phyloP scores from a whole-genome alignment of 2,329 filamentous ascomycete species.

The Penicillium sp. region DNA sequence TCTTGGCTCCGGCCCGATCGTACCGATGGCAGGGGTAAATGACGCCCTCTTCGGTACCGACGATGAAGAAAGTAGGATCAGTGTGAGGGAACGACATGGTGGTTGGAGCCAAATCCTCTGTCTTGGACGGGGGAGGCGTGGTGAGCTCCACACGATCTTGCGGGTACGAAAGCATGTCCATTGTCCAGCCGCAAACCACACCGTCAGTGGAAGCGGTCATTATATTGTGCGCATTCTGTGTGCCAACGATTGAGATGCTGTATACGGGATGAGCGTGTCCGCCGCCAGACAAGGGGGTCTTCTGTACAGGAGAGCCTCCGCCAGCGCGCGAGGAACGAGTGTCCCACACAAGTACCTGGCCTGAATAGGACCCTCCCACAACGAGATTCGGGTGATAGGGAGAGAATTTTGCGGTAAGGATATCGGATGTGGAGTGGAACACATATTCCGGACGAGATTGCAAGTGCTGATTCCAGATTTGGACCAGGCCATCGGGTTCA shows the following conservation, averaged over 20 bases:
- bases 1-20: constrained; percentile 94
- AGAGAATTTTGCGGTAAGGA: constrained; percentile 95
- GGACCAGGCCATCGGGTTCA: constrained; percentile 87
- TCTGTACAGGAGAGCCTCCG: constrained; percentile 74
- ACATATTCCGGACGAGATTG: constrained; percentile 93
- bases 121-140: constrained; percentile 80
- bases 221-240: constrained; percentile 98
- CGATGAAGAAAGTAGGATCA: constrained; percentile 95
- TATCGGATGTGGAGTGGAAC: constrained; percentile 93
- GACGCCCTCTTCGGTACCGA: constrained; percentile 92
- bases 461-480: constrained; percentile 96
- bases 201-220: constrained; percentile 96
- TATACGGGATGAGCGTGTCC: constrained; percentile 97
- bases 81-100: constrained; percentile 92
- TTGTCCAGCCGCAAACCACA: constrained; percentile 93
- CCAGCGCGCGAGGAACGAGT: constrained; percentile 78
- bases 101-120: constrained; percentile 91
- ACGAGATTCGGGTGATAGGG: constrained; percentile 97
- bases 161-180: constrained; percentile 95
- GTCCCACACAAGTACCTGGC: constrained; percentile 96
- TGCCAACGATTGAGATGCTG: constrained; percentile 91
- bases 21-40: constrained; percentile 97
- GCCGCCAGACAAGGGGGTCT: constrained; percentile 90
- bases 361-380: constrained; percentile 92
- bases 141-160: constrained; percentile 89